A percentile compares a stretch with the other conserved stretches of the same genome.
Evolutionary conservation across 768 basidiomycete genomes (phyloP).

Genomic region (Neoboletus subvelutipes): DNA sequence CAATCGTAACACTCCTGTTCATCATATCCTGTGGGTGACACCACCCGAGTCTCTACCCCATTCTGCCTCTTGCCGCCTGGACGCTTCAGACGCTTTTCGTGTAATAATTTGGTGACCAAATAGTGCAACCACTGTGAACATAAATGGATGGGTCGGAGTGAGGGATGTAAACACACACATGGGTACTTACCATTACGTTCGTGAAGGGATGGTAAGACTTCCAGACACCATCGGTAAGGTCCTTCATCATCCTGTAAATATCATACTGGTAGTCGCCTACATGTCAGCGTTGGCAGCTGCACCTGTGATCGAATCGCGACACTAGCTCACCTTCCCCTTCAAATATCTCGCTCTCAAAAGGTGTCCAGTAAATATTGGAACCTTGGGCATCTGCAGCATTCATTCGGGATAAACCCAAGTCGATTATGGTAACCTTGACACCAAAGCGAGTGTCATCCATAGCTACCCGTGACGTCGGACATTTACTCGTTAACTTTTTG

Average conservation of each 20-base stretch:
- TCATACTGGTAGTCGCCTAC: conserved; percentile 93
- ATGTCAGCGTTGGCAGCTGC: conserved; percentile 14
- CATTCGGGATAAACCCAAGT: conserved; percentile 91
- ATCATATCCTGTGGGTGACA: conserved; percentile 41
- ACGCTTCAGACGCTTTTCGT: conserved; percentile 63
- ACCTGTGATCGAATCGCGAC: background rate
- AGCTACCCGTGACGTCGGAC: conserved; percentile 33
- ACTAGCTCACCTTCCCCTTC: conserved; percentile 78
- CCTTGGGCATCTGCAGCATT: conserved; percentile 50
- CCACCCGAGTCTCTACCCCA: conserved; percentile 10
- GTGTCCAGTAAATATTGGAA: conserved; percentile 64
- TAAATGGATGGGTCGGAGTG: conserved; percentile 10
- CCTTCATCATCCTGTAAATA: conserved; percentile 86
- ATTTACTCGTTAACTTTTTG: conserved; percentile 36
- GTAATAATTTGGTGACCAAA: conserved; percentile 68
- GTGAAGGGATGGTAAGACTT: conserved; percentile 74
- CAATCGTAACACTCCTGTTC: conserved; percentile 72
- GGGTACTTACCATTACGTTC: conserved; percentile 80
- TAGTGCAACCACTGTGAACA: conserved; percentile 85
- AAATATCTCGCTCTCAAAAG: conserved; percentile 86
- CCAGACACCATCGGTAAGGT: conserved; percentile 64
- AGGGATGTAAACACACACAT: background rate
- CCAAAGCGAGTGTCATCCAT: conserved; percentile 74
- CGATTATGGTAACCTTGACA: conserved; percentile 83
- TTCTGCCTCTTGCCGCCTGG: conserved; percentile 45